These are phyloP conservation scores for Melaleuca alternifolia DNA, from an alignment of 345 rosid genomes.

Conservation along the genomic window DNA sequence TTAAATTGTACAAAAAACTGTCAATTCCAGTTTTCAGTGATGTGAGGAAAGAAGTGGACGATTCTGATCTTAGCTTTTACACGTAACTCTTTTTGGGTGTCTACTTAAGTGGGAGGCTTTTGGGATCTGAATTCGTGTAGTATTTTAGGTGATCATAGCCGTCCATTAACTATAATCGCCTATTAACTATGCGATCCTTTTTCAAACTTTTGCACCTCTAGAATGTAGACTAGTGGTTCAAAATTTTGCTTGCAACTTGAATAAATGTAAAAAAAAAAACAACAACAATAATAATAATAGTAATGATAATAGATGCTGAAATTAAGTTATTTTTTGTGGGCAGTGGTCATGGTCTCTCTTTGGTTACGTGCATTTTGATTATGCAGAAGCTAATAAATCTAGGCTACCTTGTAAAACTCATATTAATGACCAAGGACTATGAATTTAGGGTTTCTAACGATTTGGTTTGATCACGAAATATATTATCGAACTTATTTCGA, in stretches of 20 bases:
- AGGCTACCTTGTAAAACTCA: background rate
- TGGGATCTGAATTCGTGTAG: too few relatives aligned
- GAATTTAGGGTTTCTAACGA: accelerated
- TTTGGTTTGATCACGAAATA: background rate
- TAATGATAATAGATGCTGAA: background rate
- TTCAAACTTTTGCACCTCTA: accelerated
- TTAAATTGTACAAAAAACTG: accelerated
- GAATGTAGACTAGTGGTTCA: background rate
- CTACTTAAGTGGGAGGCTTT: background rate
- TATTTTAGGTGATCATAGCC: too few relatives aligned
- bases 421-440: background rate
- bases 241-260: background rate
- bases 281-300: too few relatives aligned
- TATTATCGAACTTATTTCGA: background rate
- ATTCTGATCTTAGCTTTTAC: background rate
- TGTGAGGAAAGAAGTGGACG: background rate
- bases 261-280: background rate
- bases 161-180: too few relatives aligned
- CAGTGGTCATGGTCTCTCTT: background rate
- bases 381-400: background rate
- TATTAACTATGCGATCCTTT: too few relatives aligned
- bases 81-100: background rate
- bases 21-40: background rate
- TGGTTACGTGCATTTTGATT: background rate
- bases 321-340: background rate